Conservation (phyloP, 2,329 filamentous ascomycete genomes). For the Fusarium sp. region DNA sequence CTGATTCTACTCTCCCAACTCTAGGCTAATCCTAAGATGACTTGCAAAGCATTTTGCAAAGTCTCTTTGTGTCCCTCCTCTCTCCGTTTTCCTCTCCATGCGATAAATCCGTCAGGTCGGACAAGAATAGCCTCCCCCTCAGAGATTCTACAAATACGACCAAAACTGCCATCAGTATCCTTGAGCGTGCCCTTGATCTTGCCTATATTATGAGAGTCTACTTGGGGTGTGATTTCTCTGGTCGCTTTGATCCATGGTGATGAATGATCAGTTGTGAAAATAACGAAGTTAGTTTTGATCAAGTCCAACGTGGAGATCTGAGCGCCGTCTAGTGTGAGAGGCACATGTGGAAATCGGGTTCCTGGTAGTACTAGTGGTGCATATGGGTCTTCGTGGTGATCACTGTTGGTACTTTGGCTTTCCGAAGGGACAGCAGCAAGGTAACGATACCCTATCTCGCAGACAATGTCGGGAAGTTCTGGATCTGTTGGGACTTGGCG, state of each 20-base stretch:
- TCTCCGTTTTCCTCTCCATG: not conserved
- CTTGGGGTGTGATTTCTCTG: rapidly evolving
- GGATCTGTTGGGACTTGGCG: not conserved
- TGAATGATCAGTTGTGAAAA: not conserved
- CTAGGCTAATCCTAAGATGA: too few relatives aligned
- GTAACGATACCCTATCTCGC: not conserved
- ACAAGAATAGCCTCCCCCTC: not conserved
- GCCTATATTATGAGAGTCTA: not conserved
- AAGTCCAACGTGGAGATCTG: not conserved
- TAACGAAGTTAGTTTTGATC: not conserved
- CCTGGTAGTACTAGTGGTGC: not conserved
- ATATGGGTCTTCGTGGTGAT: not conserved
- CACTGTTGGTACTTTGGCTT: not conserved
- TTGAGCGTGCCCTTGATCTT: rapidly evolving
- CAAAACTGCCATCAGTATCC: not conserved
- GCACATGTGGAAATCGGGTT: not conserved
- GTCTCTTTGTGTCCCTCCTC: not conserved
- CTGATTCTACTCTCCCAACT: too few relatives aligned
- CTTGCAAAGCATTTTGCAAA: too few relatives aligned
- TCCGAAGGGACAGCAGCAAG: not conserved
- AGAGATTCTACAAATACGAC: not conserved
- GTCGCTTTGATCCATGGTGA: not conserved
- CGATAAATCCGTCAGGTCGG: not conserved
- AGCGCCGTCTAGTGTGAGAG: not conserved
- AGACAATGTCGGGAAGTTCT: not conserved